A percentile compares a stretch with the other conserved stretches of the same genome.
Conservation (phyloP, 805 yeast genomes). For the Spathaspora arborariae region DNA sequence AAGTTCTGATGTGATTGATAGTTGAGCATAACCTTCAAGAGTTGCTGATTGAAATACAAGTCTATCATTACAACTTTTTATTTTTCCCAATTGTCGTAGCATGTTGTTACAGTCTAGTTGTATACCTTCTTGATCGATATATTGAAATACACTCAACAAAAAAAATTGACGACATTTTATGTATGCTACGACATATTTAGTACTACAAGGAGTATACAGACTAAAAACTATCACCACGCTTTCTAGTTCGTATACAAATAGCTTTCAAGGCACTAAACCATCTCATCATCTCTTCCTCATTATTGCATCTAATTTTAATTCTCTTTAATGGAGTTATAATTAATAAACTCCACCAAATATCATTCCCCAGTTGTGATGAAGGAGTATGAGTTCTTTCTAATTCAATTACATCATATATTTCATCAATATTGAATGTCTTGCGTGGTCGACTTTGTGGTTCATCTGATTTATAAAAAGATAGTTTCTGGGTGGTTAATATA, state of each 20-base stretch:
- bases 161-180: too few relatives aligned
- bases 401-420: constrained; percentile 47
- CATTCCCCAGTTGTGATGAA: constrained; percentile 14
- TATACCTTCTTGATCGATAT: too few relatives aligned
- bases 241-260: background rate
- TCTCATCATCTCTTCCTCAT: constrained; percentile 43
- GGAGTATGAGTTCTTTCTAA: constrained; percentile 43
- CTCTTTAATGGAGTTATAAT: constrained; percentile 45
- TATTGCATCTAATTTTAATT: constrained; percentile 39
- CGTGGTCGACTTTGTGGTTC: constrained; percentile 9
- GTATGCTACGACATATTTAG: too few relatives aligned
- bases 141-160: too few relatives aligned
- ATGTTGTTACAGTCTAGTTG: too few relatives aligned
- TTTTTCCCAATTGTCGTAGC: too few relatives aligned
- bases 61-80: too few relatives aligned
- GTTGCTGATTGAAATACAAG: too few relatives aligned
- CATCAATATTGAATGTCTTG: constrained; percentile 26
- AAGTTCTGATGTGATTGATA: too few relatives aligned
- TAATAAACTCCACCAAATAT: constrained; percentile 38
- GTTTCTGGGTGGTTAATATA: constrained; percentile 36
- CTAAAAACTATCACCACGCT: background rate
- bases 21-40: too few relatives aligned
- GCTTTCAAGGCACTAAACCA: constrained; percentile 48
- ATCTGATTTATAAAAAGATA: constrained; percentile 39
- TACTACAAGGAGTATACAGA: background rate